These are phyloP conservation scores for Inga leiocalycina DNA, from an alignment of 306 rosid genomes.

Conservation along the genomic window DNA sequence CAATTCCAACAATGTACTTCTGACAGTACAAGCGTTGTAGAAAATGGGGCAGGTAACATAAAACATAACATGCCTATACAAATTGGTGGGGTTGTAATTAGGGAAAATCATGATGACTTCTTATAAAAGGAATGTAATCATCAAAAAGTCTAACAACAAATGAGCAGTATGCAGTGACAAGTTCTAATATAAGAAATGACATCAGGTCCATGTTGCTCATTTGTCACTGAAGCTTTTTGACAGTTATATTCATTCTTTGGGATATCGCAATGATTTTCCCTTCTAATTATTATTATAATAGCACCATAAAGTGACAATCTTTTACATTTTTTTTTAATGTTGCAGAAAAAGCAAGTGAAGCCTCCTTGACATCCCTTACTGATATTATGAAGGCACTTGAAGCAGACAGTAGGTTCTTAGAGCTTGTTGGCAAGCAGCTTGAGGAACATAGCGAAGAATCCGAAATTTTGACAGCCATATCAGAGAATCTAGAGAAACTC, in stretches of 20 bases:
- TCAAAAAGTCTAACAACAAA: no score
- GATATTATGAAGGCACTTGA: slow-evolving; percentile 60
- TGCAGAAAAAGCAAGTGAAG: slow-evolving; percentile 52
- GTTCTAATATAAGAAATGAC: no score
- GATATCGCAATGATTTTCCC: no score
- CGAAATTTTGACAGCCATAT: slow-evolving; percentile 50
- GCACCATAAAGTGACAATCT: not conserved
- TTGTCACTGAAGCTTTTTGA: no score
- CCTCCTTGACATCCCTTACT: slow-evolving; percentile 39
- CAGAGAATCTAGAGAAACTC: slow-evolving; percentile 54
- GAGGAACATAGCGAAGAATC: slow-evolving; percentile 56
- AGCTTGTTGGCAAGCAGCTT: slow-evolving; percentile 42
- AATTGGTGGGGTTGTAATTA: not conserved
- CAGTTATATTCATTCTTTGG: no score
- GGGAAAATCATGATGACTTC: no score
- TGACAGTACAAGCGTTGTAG: slow-evolving; percentile 35
- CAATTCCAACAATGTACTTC: slow-evolving; percentile 32
- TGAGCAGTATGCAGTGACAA: no score
- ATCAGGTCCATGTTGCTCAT: no score
- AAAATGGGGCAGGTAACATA: slow-evolving; percentile 55
- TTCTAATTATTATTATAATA: not conserved
- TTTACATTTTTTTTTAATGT: slow-evolving; percentile 16
- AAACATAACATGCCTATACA: not conserved
- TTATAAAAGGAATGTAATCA: no score
- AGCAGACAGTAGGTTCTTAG: slow-evolving; percentile 47